Evolutionary conservation across 441 rosid species (phyloP), one percentile per base, ranked within the genome.

Genomic region (Isatis lusitanica): DNA sequence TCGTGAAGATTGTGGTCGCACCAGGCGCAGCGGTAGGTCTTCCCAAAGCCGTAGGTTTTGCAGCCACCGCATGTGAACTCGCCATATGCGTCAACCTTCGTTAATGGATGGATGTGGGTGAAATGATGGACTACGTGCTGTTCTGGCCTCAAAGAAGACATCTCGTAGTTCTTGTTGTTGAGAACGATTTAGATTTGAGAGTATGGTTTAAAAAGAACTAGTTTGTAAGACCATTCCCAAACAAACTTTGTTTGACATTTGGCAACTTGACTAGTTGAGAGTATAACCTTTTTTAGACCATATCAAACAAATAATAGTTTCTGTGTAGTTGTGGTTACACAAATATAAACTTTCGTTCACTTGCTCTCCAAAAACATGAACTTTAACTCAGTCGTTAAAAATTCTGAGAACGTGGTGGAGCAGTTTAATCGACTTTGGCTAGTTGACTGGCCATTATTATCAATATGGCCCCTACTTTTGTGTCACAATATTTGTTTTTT

Each of bases 1-100:
- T 74, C 70, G 60, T 77, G 85, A 26, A 82, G 73, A 47, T 73
- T 30, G 58, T 57, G 74, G 66, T 76, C 8, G 39, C 83, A 82
- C 1, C 0, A 0, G 7, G 6, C 1, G 65, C 79, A 74, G 1
- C 40, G 56, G 40, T 66, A 74, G 21, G 69, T 40, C 33, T 9
- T 75, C 8, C 79, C 79, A 31, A 18, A 61, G 39, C 79, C 79
- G 21, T 40, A 55, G 53, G 63, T 61, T 43, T 63, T 61, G 69
- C 79, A 75, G 15, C 50, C 79, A 35, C 11, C 28, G 24, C 79
- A 75, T 11, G 9, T 30, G 74, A 59, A 75, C 21, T 68, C 70
- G 16, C 63, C 63, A 17, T 21, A 30, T 15, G 17, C 16, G 4
- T 62, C 48, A 42, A 51, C 40, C 56, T 62, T 44, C 3, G 59